A percentile compares a stretch with the other conserved stretches of the same genome.
Evolutionary conservation across 164 flowering plant genomes (phyloP).

Genomic region (Stephania japonica): DNA sequence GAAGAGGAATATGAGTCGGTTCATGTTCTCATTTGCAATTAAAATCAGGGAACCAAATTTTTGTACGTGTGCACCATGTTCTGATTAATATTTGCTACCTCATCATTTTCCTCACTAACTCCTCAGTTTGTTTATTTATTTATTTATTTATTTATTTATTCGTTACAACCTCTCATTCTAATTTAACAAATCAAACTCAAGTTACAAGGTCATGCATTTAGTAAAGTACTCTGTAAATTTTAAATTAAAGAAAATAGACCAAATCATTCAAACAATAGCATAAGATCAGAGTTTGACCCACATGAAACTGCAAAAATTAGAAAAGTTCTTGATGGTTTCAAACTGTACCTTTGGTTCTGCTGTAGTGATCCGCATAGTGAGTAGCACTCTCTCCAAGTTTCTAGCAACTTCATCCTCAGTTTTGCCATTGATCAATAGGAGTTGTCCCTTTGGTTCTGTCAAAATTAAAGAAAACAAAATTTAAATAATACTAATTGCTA

Average conservation of each 20-base stretch:
- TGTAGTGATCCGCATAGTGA: slow-evolving; percentile 84
- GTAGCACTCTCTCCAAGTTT: slow-evolving; percentile 87
- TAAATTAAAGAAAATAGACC: not conserved
- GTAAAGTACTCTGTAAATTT: not conserved
- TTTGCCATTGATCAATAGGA: slow-evolving; percentile 83
- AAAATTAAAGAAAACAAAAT: slow-evolving; percentile 8
- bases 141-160: too few relatives aligned
- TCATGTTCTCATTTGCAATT: too few relatives aligned
- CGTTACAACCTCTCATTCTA: too few relatives aligned
- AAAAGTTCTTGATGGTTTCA: not conserved
- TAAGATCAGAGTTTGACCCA: not conserved
- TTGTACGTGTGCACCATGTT: too few relatives aligned
- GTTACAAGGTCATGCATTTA: not conserved
- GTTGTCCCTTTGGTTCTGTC: slow-evolving; percentile 97
- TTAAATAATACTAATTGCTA: not conserved
- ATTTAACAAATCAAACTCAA: not conserved
- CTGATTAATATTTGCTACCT: too few relatives aligned
- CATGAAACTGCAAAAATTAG: not conserved
- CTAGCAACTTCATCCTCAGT: slow-evolving; percentile 84
- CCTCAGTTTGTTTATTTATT: too few relatives aligned
- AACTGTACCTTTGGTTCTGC: slow-evolving; percentile 83
- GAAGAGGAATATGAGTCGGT: too few relatives aligned
- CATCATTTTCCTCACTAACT: too few relatives aligned
- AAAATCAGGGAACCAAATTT: too few relatives aligned
- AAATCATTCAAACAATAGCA: not conserved